Conservation (phyloP, 108 stramenopile species). For the Licmophora abbreviata region DNA sequence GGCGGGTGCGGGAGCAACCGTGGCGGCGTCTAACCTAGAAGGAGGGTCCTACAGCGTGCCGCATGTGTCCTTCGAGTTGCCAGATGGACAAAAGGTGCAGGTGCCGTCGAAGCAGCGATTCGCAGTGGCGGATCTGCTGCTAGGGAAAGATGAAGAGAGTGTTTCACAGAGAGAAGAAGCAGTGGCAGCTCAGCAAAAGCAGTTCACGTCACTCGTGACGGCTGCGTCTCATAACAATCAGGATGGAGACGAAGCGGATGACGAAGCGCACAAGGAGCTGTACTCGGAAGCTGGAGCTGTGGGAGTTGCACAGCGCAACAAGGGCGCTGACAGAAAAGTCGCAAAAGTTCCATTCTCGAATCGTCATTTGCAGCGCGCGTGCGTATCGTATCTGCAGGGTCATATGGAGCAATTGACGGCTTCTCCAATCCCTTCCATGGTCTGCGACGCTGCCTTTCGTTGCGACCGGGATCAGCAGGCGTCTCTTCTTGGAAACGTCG, state of each 20-base stretch:
- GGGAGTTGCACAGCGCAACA: not conserved
- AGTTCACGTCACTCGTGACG: not conserved
- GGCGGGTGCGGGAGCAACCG: conserved; percentile 57
- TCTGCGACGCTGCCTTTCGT: conserved; percentile 78
- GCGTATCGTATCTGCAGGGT: conserved; percentile 32
- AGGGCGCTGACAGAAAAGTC: not conserved
- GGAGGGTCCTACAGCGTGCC: conserved; percentile 46
- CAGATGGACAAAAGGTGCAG: conserved; percentile 69
- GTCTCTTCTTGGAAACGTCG: conserved; percentile 66
- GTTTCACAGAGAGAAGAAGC: conserved; percentile 25
- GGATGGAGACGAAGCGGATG: conserved; percentile 7
- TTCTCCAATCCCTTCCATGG: conserved; percentile 66
- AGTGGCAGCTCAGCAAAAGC: conserved; percentile 21
- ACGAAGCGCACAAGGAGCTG: not conserved
- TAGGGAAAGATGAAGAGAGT: conserved; percentile 33
- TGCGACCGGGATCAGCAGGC: conserved; percentile 89
- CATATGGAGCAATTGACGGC: conserved; percentile 41
- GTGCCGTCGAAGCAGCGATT: conserved; percentile 54
- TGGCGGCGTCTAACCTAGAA: conserved; percentile 21
- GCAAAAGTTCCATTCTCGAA: conserved; percentile 27
- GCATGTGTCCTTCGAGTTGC: conserved; percentile 46
- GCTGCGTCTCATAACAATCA: conserved; percentile 1
- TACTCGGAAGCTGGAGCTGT: conserved; percentile 6
- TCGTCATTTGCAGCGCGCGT: conserved; percentile 29
- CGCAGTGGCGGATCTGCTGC: conserved; percentile 52